Evolutionary conservation across 2,329 filamentous ascomycete genomes (phyloP).

Genomic region (Metarhizium sp.): DNA sequence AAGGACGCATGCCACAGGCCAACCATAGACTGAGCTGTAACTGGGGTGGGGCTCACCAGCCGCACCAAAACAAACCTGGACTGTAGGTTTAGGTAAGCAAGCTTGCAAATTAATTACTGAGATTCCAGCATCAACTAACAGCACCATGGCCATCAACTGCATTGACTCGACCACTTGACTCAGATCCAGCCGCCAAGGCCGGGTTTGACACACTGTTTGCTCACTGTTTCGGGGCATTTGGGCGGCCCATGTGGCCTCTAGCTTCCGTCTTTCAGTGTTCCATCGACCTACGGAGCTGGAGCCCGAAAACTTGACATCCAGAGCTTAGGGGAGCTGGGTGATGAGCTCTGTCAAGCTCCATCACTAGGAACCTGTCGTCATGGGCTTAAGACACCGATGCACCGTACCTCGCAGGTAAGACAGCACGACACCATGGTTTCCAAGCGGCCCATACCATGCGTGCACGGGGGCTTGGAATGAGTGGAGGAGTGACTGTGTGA

Average conservation of each 20-base stretch:
- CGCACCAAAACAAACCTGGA: conserved; percentile 7
- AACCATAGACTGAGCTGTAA: neutral
- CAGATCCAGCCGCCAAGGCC: no score
- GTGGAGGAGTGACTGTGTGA: neutral
- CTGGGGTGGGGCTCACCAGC: neutral
- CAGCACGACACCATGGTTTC: neutral
- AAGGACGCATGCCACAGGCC: neutral
- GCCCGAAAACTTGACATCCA: no score
- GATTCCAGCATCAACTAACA: conserved; percentile 12
- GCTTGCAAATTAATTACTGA: conserved; percentile 12
- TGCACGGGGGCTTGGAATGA: neutral
- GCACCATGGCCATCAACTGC: no score
- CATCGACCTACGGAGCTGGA: no score
- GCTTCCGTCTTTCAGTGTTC: no score
- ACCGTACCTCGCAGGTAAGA: conserved; percentile 2
- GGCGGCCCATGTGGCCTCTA: no score
- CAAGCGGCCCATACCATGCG: neutral
- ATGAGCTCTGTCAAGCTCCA: no score
- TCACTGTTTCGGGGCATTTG: no score
- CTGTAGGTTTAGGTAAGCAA: conserved; percentile 16
- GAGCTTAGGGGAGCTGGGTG: no score
- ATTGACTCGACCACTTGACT: no score
- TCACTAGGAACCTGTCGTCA: neutral
- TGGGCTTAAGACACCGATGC: neutral
- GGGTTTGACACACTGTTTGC: no score